Evolutionary conservation across 148 eudicot species (phyloP).

Genomic region (Diospyros lotus): DNA sequence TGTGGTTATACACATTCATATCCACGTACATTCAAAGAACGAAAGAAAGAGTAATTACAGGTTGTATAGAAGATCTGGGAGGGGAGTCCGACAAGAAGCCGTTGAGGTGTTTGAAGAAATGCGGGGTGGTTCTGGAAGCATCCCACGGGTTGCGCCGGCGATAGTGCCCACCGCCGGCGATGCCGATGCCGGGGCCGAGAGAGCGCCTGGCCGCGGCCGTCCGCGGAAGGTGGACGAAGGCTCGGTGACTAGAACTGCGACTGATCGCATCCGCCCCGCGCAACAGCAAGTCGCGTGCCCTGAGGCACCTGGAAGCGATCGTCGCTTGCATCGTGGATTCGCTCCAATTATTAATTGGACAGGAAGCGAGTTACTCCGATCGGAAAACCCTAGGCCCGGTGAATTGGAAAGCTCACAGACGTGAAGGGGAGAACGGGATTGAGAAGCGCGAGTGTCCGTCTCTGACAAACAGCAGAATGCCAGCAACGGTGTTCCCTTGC

Average conservation of each 20-base stretch:
- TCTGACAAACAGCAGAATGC: no score
- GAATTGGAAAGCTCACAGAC: no score
- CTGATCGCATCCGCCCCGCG: neutral
- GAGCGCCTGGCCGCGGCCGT: neutral
- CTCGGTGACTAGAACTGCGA: neutral
- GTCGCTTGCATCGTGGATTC: constrained; percentile 23
- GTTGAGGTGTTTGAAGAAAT: constrained; percentile 24
- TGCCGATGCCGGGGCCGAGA: neutral
- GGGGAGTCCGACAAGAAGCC: constrained; percentile 40
- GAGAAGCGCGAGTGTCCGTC: no score
- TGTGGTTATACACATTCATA: no score
- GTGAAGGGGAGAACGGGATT: no score
- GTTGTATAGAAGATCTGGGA: constrained; percentile 22
- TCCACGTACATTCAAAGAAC: neutral
- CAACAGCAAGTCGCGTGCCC: constrained; percentile 11
- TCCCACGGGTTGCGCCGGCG: constrained; percentile 1
- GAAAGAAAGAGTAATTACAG: constrained; percentile 14
- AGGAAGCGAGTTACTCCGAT: no score
- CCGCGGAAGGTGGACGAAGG: neutral
- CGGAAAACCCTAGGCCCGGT: no score
- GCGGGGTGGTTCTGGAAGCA: constrained; percentile 4
- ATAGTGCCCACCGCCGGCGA: neutral
- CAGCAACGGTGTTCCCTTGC: no score
- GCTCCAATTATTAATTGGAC: no score
- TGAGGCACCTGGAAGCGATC: constrained; percentile 23